A percentile compares a stretch with the other conserved stretches of the same genome.
Conservation (phyloP, 305 asterid species). For the Fraxinus sp. region DNA sequence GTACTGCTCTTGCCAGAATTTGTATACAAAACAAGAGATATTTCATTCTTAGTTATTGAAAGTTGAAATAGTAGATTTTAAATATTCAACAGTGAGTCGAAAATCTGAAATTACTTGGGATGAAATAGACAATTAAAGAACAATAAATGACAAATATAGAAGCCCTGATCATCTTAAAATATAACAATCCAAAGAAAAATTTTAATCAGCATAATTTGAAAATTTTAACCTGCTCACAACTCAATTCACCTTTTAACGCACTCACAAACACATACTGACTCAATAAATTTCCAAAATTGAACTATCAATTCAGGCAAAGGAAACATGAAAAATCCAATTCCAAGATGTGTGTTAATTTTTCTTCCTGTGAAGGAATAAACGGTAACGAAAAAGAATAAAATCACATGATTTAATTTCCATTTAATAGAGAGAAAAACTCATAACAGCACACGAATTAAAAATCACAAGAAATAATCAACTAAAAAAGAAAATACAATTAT, state of each 20-base stretch:
- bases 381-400: background rate
- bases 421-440: background rate
- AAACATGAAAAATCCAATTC: background rate
- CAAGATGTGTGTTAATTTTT: background rate
- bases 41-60: background rate
- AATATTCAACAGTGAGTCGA: background rate
- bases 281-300: background rate
- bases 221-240: background rate
- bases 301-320: background rate
- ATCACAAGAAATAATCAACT: background rate
- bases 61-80: background rate
- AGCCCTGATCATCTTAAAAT: background rate
- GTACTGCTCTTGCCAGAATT: background rate
- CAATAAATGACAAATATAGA: background rate
- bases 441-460: background rate
- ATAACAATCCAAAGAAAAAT: background rate
- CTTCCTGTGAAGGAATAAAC: background rate
- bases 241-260: constrained; percentile 5
- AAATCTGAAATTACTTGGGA: background rate
- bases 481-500: background rate
- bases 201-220: background rate
- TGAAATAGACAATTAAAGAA: background rate
- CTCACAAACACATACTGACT: background rate
- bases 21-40: background rate
- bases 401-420: background rate